phyloP scores from a whole-genome alignment of 1,284 basidiomycete genomes.

The Mycena sp. region DNA sequence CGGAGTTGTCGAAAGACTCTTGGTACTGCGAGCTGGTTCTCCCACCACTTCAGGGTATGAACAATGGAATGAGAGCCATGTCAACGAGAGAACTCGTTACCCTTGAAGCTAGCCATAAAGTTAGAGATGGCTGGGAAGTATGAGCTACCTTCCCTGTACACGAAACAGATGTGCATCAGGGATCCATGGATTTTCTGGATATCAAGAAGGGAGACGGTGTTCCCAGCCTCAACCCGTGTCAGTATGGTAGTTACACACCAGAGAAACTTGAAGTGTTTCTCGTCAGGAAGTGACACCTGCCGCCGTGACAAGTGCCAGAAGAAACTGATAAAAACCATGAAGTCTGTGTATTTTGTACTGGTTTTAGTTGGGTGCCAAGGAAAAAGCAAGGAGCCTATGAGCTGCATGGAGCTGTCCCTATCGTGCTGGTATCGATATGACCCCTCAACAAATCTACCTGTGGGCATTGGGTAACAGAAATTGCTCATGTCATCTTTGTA shows the following conservation, averaged over 20 bases:
- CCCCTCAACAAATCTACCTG: constrained; percentile 5
- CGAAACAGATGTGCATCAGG: constrained; percentile 46
- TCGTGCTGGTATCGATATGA: too few species aligned
- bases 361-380: too few species aligned
- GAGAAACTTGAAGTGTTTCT: constrained; percentile 36
- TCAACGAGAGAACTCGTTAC: constrained; percentile 12
- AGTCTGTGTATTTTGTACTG: too few species aligned
- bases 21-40: constrained; percentile 3
- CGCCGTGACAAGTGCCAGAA: too few species aligned
- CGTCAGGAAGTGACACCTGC: too few species aligned
- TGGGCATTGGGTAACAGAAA: constrained; percentile 34
- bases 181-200: constrained; percentile 43
- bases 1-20: constrained; percentile 26
- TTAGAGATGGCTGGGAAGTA: constrained; percentile 39
- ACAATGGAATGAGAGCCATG: constrained; percentile 35
- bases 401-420: too few species aligned
- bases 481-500: constrained; percentile 49
- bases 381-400: too few species aligned
- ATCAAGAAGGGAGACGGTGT: constrained; percentile 25
- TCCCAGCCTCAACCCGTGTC: background rate
- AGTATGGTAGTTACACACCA: constrained; percentile 24
- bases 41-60: constrained; percentile 47
- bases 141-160: too few species aligned
- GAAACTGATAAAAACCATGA: too few species aligned
- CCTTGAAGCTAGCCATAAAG: constrained; percentile 37